phyloP scores from a whole-genome alignment of 495 filamentous ascomycete genomes.

The Corynascus novoguineensis region DNA sequence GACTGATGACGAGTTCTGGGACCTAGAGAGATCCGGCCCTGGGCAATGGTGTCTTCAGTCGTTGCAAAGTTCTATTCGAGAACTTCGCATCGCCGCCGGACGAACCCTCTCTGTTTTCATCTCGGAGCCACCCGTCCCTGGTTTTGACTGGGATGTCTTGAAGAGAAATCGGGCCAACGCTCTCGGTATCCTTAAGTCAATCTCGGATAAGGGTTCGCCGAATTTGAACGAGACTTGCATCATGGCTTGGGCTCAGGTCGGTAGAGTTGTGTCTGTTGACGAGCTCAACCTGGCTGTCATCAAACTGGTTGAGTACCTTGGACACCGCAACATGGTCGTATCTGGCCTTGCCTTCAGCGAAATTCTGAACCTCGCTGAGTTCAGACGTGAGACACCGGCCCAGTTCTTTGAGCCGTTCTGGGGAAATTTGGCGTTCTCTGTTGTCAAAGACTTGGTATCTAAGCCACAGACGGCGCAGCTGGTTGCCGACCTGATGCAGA shows the following conservation, averaged over 20 bases:
- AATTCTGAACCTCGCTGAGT: slow-evolving; percentile 59
- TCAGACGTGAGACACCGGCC: slow-evolving; percentile 51
- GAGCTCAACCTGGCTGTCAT: slow-evolving; percentile 81
- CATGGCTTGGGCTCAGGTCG: slow-evolving; percentile 75
- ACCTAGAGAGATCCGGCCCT: slow-evolving; percentile 57
- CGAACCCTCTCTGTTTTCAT: slow-evolving; percentile 53
- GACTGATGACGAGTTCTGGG: slow-evolving; percentile 48
- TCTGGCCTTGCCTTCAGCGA: slow-evolving; percentile 73
- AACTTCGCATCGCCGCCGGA: slow-evolving; percentile 77
- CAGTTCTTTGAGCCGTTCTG: slow-evolving; percentile 80
- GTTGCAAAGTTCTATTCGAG: slow-evolving; percentile 73
- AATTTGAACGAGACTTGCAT: slow-evolving; percentile 77
- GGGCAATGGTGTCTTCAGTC: slow-evolving; percentile 79
- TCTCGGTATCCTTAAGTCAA: slow-evolving; percentile 60
- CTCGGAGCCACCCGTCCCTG: slow-evolving; percentile 41
- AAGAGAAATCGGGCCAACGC: slow-evolving; percentile 61
- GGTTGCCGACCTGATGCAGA: slow-evolving; percentile 70
- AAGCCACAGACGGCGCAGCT: slow-evolving; percentile 76
- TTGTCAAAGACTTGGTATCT: slow-evolving; percentile 71
- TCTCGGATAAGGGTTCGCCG: slow-evolving; percentile 59
- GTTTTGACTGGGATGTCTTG: slow-evolving; percentile 31
- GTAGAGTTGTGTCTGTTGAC: slow-evolving; percentile 56
- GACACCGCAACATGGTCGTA: slow-evolving; percentile 72
- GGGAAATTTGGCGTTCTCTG: slow-evolving; percentile 69
- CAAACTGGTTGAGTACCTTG: slow-evolving; percentile 78